These are phyloP conservation scores for Neopestalotiopsis rosae DNA, from an alignment of 2,329 filamentous ascomycete genomes.

Conservation along the genomic window DNA sequence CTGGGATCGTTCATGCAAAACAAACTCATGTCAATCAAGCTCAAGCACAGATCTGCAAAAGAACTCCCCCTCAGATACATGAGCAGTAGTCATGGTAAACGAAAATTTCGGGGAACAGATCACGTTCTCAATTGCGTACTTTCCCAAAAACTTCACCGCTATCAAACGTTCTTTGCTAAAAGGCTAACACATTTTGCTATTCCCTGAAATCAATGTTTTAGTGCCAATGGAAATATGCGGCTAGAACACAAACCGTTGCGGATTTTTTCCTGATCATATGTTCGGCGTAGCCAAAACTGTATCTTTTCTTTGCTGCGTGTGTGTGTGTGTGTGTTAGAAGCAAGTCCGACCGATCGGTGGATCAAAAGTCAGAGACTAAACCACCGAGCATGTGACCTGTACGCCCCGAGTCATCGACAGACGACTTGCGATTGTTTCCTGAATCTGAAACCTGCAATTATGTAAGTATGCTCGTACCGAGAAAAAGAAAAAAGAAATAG, in stretches of 20 bases:
- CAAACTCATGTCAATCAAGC: not conserved
- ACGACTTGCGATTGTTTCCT: not conserved
- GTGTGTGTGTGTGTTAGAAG: not conserved
- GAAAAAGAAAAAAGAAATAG: not conserved
- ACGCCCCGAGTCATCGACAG: not conserved
- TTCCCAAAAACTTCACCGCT: not conserved
- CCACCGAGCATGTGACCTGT: not conserved
- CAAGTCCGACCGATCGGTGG: not conserved
- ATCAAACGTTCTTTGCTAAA: not conserved
- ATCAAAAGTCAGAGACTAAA: not conserved
- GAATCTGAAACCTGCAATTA: slow-evolving; percentile 1
- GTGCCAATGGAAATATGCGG: not conserved
- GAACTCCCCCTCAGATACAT: not conserved
- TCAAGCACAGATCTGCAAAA: not conserved
- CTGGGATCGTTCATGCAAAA: not conserved
- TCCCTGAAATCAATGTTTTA: not conserved
- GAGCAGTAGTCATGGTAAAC: not conserved
- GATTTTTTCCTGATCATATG: not conserved
- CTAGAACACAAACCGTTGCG: not conserved
- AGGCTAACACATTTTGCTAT: not conserved
- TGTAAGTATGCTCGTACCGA: not conserved
- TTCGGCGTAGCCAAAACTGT: not conserved
- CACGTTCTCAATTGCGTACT: not conserved
- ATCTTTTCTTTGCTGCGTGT: not conserved
- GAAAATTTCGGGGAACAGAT: not conserved